Evolutionary conservation across 192 early-diverging fungal genomes (phyloP), one percentile per base, ranked within the genome.

Genomic region (Umbelopsis ramanniana): DNA sequence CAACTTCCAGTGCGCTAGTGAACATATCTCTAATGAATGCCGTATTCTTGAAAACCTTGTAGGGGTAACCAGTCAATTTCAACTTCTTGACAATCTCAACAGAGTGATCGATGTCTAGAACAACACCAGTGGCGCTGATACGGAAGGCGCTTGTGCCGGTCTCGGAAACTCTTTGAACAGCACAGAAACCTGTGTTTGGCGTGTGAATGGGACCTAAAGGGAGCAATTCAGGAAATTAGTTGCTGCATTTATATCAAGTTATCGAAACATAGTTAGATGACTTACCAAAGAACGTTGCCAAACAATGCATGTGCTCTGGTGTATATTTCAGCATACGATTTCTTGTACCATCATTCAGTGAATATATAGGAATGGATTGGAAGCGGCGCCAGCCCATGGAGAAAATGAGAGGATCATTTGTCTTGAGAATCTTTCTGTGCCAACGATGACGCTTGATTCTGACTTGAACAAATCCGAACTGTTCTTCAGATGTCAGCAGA

Each of bases 261-360:
- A 37, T 26, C 11, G 12, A 45, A 73, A 69, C 19, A 55, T 23
- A 38, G 0, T 35, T 17, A 48, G 2, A 47, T 7, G 6, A 48
- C 66, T 29, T 80, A 88, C 91, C 96, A 76, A 93, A 98, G 70
- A 98, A 89, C 0, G 94, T 94, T 8, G 95, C 98, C 67, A 95
- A 79, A 86, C 98, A 98, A 88, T 99, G 98, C 98, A 99, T 98
- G 77, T 99, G 98, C 82, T 98, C 95, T 17, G 98, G 98, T 10
- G 98, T 97, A 81, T 99, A 99, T 82, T 99, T 99, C 45, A 99
- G 88, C 96, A 99, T 97, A 37, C 96, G 87, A 82, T 97, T 98
- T 46, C 95, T 89, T 70, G 89, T 95, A 47, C 93, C 93, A 79
- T 97, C 94, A 74, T 96, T 89, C 40, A 96, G 85, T 23, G 93